Evolutionary conservation across 805 yeast species (phyloP), one percentile per base, ranked within the genome.

Genomic region (Candida ulmi): DNA sequence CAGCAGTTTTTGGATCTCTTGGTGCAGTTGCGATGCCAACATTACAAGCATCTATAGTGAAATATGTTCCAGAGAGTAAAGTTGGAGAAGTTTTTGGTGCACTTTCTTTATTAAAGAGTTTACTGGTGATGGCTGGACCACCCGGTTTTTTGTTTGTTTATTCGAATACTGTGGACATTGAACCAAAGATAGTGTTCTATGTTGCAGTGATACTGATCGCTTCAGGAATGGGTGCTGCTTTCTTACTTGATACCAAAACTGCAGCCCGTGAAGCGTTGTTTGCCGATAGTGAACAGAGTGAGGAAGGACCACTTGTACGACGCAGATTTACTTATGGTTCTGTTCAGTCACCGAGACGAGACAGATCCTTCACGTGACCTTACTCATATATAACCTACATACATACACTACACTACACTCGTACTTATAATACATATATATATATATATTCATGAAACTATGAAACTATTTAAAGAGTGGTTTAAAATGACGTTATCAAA

Each of bases 81-180:
- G 68, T 76, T 5, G 95, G 95, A 15, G 88, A 82, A 56, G 66
- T 80, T 15, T 83, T 82, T 61, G 88, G 91, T 9, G 87, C 82
- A 1, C 57, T 83, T 33, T 76, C 87, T 0, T 55, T 83, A 36
- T 54, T 81, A 15, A 75, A 78, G 52, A 80, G 76, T 46, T 36
- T 72, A 0, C 57, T 72, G 4, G 58, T 64, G 42, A 61, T 80
- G 43, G 40, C 71, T 8, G 60, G 69, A 1, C 88, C 91, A 0
- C 58, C 77, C 6, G 15, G 64, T 0, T 56, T 74, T 25, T 57
- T 81, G 15, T 58, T 63, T 2, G 38, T 79, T 18, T 83, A 82
- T 47, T 66, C 74, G 0, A 37, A 50, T 2, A 69, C 76, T 0
- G 61, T 74, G 13, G 50, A 61, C 2, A 41, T 39, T n/a, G 47